Evolutionary conservation across 176 grass and related monocot genomes (phyloP).

Genomic region (Zoysia japonica): DNA sequence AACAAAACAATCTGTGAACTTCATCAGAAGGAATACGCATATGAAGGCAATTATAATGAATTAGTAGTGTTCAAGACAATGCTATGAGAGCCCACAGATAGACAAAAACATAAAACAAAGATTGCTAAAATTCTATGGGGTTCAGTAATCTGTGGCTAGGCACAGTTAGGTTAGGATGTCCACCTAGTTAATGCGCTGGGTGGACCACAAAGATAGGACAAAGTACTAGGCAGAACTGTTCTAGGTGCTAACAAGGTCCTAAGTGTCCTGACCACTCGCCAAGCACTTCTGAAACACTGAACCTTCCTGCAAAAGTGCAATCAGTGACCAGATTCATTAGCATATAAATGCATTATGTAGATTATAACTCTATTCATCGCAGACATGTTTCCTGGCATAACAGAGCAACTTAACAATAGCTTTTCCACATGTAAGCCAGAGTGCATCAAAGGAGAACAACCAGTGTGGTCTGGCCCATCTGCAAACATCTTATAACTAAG

Average conservation of each 20-base stretch:
- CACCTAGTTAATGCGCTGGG: neutral
- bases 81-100: neutral
- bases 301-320: neutral
- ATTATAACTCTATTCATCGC: slow-evolving; percentile 3
- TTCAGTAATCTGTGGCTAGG: neutral
- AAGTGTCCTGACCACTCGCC: neutral
- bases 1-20: slow-evolving; percentile 5
- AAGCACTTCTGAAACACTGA: too few species aligned
- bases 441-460: neutral
- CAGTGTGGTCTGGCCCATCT: neutral
- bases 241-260: neutral
- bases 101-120: neutral
- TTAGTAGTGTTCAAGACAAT: slow-evolving; percentile 1
- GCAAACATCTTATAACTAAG: neutral
- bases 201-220: neutral
- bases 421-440: neutral
- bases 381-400: slow-evolving; percentile 21
- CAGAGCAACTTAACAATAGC: neutral
- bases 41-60: neutral
- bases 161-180: neutral
- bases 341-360: neutral
- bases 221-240: neutral
- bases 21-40: neutral
- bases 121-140: neutral
- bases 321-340: neutral